Evolutionary conservation across 495 filamentous ascomycete species (phyloP).

Genomic region (Penicillium subrubescens): DNA sequence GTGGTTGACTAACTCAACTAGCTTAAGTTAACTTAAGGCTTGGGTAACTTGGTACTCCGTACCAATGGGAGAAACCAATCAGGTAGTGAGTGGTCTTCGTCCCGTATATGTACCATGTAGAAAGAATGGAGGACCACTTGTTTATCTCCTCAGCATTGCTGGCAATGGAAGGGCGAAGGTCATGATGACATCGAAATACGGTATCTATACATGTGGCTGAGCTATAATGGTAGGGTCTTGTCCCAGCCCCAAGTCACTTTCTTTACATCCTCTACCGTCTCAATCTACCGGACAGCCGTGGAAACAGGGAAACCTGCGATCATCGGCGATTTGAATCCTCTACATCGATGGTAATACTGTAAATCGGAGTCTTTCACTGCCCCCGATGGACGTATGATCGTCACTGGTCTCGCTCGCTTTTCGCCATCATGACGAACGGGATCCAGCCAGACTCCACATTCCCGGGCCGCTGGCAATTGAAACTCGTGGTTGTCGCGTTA

Average conservation of each 20-base stretch:
- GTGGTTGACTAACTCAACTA: not conserved
- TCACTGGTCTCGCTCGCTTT: conserved; percentile 8
- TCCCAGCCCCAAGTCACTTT: not conserved
- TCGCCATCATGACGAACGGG: conserved; percentile 27
- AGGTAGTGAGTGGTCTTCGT: not conserved
- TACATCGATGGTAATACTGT: not conserved
- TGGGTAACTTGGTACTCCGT: not conserved
- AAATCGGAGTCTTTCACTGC: not conserved
- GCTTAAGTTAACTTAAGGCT: not conserved
- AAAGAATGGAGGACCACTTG: not conserved
- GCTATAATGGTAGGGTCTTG: not conserved
- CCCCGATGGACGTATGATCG: conserved; percentile 20
- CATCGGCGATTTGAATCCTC: conserved; percentile 5
- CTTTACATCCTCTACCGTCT: not conserved
- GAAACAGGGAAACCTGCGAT: conserved; percentile 4
- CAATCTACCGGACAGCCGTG: not conserved
- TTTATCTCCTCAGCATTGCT: conserved; percentile 1
- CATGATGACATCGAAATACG: conserved; percentile 19
- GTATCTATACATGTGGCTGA: conserved; percentile 10
- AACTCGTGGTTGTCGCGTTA: not conserved
- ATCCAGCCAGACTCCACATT: conserved; percentile 18
- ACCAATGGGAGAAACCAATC: not conserved
- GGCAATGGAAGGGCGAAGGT: conserved; percentile 9
- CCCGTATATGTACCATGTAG: not conserved
- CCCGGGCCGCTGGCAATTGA: not conserved